Conservation (phyloP, 2,329 filamentous ascomycete genomes). For the Proliferodiscus dingleyae region DNA sequence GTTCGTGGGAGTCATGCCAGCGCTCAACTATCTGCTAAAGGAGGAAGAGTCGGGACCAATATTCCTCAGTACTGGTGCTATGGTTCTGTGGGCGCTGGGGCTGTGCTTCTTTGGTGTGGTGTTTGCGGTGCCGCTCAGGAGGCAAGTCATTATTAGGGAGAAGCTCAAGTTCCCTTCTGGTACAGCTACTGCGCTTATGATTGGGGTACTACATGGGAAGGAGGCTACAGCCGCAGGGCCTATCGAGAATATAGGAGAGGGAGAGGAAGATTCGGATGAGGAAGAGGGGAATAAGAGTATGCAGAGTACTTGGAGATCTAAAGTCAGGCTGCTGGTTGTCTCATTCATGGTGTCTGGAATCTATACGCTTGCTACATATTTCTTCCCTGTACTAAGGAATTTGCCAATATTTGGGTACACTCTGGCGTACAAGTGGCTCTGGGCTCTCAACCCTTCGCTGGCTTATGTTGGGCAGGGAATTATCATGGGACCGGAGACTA, state of each 20-base stretch:
- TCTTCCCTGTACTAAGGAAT: conserved; percentile 77
- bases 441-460: conserved; percentile 94
- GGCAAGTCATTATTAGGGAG: conserved; percentile 89
- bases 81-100: conserved; percentile 86
- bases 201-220: conserved; percentile 77
- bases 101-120: conserved; percentile 96
- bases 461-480: conserved; percentile 97
- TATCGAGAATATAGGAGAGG: conserved; percentile 1
- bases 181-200: conserved; percentile 91
- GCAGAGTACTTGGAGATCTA: conserved; percentile 31
- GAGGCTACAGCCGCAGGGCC: conserved; percentile 26
- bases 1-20: conserved; percentile 91
- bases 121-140: conserved; percentile 86
- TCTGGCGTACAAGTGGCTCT: conserved; percentile 78
- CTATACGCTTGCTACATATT: conserved; percentile 82
- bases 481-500: conserved; percentile 96
- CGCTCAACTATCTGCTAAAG: conserved; percentile 79
- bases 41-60: conserved; percentile 75
- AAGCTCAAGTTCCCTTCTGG: conserved; percentile 92
- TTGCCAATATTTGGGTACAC: conserved; percentile 78
- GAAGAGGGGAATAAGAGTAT: conserved; percentile 23
- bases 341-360: conserved; percentile 56
- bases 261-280: conserved; percentile 14
- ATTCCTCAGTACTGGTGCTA: conserved; percentile 64
- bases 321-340: conserved; percentile 39